phyloP scores from a whole-genome alignment of 23 red algal genomes.

The Gracilaria vermiculophylla region DNA sequence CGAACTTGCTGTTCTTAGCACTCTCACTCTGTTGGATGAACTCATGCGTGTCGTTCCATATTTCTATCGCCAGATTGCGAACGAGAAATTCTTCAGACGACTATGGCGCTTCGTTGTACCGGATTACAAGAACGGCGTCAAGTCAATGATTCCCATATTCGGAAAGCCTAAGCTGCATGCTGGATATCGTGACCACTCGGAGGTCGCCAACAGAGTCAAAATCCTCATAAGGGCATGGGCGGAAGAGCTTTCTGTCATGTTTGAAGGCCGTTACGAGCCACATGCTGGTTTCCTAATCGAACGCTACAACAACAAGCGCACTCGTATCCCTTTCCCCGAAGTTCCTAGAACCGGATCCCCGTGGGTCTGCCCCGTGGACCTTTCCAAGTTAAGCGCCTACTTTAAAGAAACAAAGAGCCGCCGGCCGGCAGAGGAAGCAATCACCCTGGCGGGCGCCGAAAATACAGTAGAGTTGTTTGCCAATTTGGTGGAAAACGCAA shows the following conservation, averaged over 20 bases:
- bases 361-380: slow-evolving; percentile 72
- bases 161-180: slow-evolving; percentile 35
- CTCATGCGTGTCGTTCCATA: slow-evolving; percentile 78
- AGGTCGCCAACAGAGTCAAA: slow-evolving; percentile 49
- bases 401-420: slow-evolving; percentile 20
- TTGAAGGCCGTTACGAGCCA: slow-evolving; percentile 63
- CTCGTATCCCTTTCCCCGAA: slow-evolving; percentile 50
- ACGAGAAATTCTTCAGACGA: slow-evolving; percentile 87
- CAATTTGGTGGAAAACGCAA: slow-evolving; percentile 64
- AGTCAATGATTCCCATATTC: slow-evolving; percentile 67
- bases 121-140: slow-evolving; percentile 91
- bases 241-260: slow-evolving; percentile 74
- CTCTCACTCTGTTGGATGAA: slow-evolving; percentile 83
- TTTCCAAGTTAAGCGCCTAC: background rate
- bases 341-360: slow-evolving; percentile 47
- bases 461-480: slow-evolving; percentile 79
- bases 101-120: slow-evolving; percentile 95
- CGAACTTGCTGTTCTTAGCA: slow-evolving; percentile 61
- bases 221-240: slow-evolving; percentile 92
- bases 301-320: slow-evolving; percentile 74
- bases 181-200: slow-evolving; percentile 36
- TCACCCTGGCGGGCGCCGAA: slow-evolving; percentile 61
- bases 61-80: slow-evolving; percentile 92
- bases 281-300: slow-evolving; percentile 79
- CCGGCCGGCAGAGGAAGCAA: background rate